Base-by-base conservation (phyloP, 2,329 filamentous ascomycete species). In the Talaromyces sp. region DNA sequence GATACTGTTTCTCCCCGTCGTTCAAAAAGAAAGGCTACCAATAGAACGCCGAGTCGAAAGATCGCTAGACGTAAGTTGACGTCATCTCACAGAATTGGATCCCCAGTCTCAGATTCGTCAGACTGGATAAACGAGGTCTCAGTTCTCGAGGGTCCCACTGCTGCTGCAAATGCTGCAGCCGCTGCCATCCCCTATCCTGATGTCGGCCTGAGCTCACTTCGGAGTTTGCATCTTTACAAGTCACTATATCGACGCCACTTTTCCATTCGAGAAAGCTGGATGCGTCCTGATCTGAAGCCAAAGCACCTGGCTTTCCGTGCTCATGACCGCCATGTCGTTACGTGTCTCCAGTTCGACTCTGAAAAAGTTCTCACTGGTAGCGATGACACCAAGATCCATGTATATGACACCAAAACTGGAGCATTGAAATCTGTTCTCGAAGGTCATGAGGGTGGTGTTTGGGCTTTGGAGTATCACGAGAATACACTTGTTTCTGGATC, bases 351-450 rank as follows among this genome's bases (percentile, higher is more conserved):
- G 71, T 99, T 99, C 67, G 94, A 99, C 69, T 89, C 92, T 51
- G 92, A 99, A 78, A 97, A 97, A 75, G 97, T 99, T 64, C 83
- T 99, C 64, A 99, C 94, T 1, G 94, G 94, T 25, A 97, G 93
- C 69, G 94, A 99, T 70, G 94, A 99, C 70, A 96, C 92, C 3
- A 87, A 97, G 62, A 99, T 99, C 67, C 92, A 99, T 67, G 91
- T 99, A 33, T 99, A 97, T 72, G 92, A 97, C 69, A 97, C 94
- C 11, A 95, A 94, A 75, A 97, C 92, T 0, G 94, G 94, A 59
- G 88, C 88, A 63, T 77, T 96, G 36, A 84, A 89, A 50, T 90
- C 86, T 68, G 90, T 88, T 63, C 84, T 99, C 2, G 88, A 92
- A 67, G 94, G 94, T 1, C 94, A 99, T 65, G 94, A 99, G 73